Base-by-base conservation (phyloP, 1,139 yeast genomes). In the Lodderomyces parapsilosis region DNA sequence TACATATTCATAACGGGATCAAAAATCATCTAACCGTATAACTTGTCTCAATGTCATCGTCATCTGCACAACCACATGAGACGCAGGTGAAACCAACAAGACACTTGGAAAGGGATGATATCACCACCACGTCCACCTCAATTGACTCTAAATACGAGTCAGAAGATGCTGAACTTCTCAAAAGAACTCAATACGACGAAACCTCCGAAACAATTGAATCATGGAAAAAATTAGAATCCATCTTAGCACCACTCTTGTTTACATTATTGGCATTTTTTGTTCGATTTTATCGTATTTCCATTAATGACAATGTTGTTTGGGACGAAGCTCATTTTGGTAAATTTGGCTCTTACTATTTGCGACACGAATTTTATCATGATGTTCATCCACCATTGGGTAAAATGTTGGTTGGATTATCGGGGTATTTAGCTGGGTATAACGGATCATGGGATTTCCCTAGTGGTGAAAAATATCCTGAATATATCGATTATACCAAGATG, bases 351-450 rank as follows among this genome's bases (percentile, higher is more conserved):
- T 87, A 88, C 65, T 91, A 91, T 68, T 72, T 91, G 53, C 83
- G 91, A 71, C 96, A 88, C 60, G 95, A 90, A 57, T 91, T 90
- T 63, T 91, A 91, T 65, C 96, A 90, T 62, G 99, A 93, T 68
- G 99, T 93, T 46, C 99, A 93, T 65, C 99, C 99, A 42, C 99
- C 99, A 2, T 78, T 94, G 56, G 99, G 98, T 31, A 94, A 94
- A 66, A 90, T 94, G 96, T 76, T 94, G 50, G 91, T 91, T 51
- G 99, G 97, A 1, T 73, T 94, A 35, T 87, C 96, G 11, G 99
- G 99, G 13, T 90, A 86, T 59, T 60, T 94, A 52, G 97, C 97
- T 30, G 96, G 96, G 39, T 93, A 90, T 71, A 87, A 93, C 62
- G 99, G 99, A 32, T 83, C 95, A 2, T 94, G 94, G 83, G 94